Conservation (phyloP, 2,329 filamentous ascomycete species). For the Hypoxylon sp. region DNA sequence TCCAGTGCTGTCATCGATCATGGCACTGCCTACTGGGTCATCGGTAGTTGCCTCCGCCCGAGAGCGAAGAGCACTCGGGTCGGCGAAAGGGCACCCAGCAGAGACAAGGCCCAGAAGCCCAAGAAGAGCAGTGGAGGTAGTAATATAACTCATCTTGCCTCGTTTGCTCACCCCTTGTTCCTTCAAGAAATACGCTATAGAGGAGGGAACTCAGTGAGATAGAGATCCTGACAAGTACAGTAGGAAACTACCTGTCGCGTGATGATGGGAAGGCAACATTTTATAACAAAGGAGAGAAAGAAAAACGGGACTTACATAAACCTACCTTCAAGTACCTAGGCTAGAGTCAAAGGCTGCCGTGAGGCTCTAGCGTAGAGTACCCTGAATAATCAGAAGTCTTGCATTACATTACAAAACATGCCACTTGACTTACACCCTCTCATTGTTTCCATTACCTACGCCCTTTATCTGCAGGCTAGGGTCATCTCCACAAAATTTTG, state of each 20-base stretch:
- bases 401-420: slow-evolving; percentile 27
- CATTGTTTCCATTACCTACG: slow-evolving; percentile 24
- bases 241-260: slow-evolving; percentile 22
- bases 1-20: slow-evolving; percentile 67
- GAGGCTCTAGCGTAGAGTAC: slow-evolving; percentile 40
- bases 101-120: slow-evolving; percentile 50
- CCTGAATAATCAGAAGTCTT: slow-evolving; percentile 25
- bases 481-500: slow-evolving; percentile 38
- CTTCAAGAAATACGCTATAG: slow-evolving; percentile 19
- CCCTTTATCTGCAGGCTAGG: slow-evolving; percentile 33
- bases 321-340: not conserved
- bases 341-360: slow-evolving; percentile 24
- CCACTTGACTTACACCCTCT: slow-evolving; percentile 16
- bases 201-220: slow-evolving; percentile 2
- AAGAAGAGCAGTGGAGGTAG: slow-evolving; percentile 46
- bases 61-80: slow-evolving; percentile 51
- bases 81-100: slow-evolving; percentile 55
- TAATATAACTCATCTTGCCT: slow-evolving; percentile 49
- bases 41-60: slow-evolving; percentile 45
- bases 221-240: slow-evolving; percentile 4
- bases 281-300: slow-evolving; percentile 37
- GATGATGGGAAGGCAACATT: slow-evolving; percentile 25
- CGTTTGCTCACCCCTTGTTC: slow-evolving; percentile 9
- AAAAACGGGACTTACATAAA: slow-evolving; percentile 26
- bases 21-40: slow-evolving; percentile 55